Conservation (phyloP, 1,284 basidiomycete genomes). For the Hemileia vastatrix region DNA sequence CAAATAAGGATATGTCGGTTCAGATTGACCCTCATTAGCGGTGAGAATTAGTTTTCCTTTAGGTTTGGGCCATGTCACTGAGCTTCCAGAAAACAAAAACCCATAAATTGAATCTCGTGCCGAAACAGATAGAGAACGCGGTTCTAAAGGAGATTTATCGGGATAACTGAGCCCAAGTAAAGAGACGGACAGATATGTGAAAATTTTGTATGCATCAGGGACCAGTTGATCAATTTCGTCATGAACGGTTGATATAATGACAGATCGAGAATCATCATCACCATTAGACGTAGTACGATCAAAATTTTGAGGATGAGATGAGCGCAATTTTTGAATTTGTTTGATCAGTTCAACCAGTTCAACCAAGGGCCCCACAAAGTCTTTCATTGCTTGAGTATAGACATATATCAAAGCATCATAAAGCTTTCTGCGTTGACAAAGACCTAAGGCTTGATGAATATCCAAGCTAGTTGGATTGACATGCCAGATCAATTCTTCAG, state of each 20-base stretch:
- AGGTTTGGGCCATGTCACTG: slow-evolving; percentile 65
- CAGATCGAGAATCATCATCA: slow-evolving; percentile 3
- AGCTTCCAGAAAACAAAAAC: slow-evolving; percentile 74
- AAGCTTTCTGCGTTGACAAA: slow-evolving; percentile 71
- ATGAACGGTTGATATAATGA: slow-evolving; percentile 36
- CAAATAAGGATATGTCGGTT: slow-evolving; percentile 66
- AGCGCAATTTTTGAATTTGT: slow-evolving; percentile 46
- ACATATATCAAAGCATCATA: slow-evolving; percentile 94
- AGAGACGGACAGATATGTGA: slow-evolving; percentile 75
- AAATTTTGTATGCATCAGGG: slow-evolving; percentile 76
- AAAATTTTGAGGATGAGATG: slow-evolving; percentile 8
- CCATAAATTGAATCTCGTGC: slow-evolving; percentile 50
- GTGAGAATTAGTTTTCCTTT: slow-evolving; percentile 63
- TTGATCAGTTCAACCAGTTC: slow-evolving; percentile 69
- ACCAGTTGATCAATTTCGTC: slow-evolving; percentile 50
- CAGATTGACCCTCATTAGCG: slow-evolving; percentile 26
- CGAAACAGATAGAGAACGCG: slow-evolving; percentile 54
- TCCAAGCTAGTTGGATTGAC: slow-evolving; percentile 85
- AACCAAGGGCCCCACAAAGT: slow-evolving; percentile 81
- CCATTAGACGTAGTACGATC: too few species aligned
- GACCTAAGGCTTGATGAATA: slow-evolving; percentile 77
- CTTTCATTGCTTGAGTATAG: slow-evolving; percentile 74
- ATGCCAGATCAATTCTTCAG: slow-evolving; percentile 88
- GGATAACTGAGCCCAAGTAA: slow-evolving; percentile 83
- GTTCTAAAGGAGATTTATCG: slow-evolving; percentile 61